Evolutionary conservation across 768 basidiomycete genomes (phyloP), one percentile per base, ranked within the genome.

Genomic region (Daedaleopsis sinensis): DNA sequence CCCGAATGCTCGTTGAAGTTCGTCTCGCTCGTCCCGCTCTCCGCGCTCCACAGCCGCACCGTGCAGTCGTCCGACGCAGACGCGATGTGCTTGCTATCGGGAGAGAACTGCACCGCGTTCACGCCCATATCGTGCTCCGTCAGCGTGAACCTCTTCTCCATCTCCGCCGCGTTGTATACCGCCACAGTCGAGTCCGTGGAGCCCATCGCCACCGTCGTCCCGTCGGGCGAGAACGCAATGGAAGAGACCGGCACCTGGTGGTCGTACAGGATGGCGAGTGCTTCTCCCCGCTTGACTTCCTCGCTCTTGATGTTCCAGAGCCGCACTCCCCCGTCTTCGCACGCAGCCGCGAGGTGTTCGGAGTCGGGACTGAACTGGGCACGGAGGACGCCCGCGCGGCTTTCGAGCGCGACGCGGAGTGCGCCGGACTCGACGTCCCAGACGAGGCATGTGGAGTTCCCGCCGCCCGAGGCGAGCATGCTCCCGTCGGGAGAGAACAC

Each of bases 381-480:
- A 46, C 76, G 76, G 43, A 66, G 55, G 18, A 35, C 37, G 51
- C 35, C 52, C 32, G 23, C 27, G 63, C 65, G 70, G 16, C 64
- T 67, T 16, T 36, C 7, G 4, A 58, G 53, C 2, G 8, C 48
- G 1, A 23, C 18, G 48, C 44, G 50, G 15, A 51, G 48, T 64
- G 35, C 72, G 76, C 70, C 78, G 70, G 67, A 77, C 78, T 11
- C 78, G 68, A 50, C 74, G 74, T 39, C 75, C 80, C 80, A 81
- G 32, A 76, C 13, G 37, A 19, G 44, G 19, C 39, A 51, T 43
- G 12, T 15, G 39, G 46, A 32, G 39, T 62, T 55, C 11, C 36
- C 47, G 46, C 47, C 19, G 23, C 44, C 36, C 11, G 61, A 57
- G 35, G 38, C 56, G 23, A 63, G 51, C 57, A 46, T 48, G 35